Evolutionary conservation across 805 yeast genomes (phyloP), one percentile per base, ranked within the genome.

Genomic region (Saturnispora galanensis): DNA sequence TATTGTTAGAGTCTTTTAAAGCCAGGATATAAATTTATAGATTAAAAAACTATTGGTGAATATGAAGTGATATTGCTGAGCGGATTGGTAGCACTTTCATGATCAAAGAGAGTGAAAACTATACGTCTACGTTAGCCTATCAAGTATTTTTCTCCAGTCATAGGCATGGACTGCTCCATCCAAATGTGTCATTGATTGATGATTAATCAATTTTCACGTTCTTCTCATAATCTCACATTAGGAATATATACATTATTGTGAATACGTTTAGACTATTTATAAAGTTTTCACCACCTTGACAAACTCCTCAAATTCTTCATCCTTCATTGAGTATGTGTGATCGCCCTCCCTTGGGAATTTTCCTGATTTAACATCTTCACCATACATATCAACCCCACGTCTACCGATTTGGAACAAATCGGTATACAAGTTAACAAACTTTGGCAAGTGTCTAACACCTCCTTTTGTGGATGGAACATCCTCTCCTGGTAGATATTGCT

Each of bases 371-470:
- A 90, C 84, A 8, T 89, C 96, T 1, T 55, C 38, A 12, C 67
- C 69, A 59, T 84, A 90, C 18, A 64, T 46, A 11, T 63, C 53
- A 30, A 87, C 59, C 0, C 85, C 84, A 1, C 54, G 51, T 1
- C 72, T 68, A 4, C 81, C 80, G 6, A 58, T 53, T 3, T 65
- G 63, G 47, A 70, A 69, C 38, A 80, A 66, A 50, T 77, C 59
- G 36, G 71, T 69, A 59, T 84, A 90, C 50, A 69, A 68, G 56
- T 85, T 84, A 26, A 87, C 90, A 62, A 93, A 89, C 57, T 83
- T 84, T 2, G 53, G 41, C 11, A 36, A 13, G 34, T 43, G 42
- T 33, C 46, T 43, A 30, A 39, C 32, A 3, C 32, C 29, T 7
- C 26, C 32, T 16, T 31, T 6, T 3, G 29, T n/a, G 12, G 34